Evolutionary conservation across 495 filamentous ascomycete genomes (phyloP), one percentile per base, ranked within the genome.

Genomic region (Penicillium simplicissimum): DNA sequence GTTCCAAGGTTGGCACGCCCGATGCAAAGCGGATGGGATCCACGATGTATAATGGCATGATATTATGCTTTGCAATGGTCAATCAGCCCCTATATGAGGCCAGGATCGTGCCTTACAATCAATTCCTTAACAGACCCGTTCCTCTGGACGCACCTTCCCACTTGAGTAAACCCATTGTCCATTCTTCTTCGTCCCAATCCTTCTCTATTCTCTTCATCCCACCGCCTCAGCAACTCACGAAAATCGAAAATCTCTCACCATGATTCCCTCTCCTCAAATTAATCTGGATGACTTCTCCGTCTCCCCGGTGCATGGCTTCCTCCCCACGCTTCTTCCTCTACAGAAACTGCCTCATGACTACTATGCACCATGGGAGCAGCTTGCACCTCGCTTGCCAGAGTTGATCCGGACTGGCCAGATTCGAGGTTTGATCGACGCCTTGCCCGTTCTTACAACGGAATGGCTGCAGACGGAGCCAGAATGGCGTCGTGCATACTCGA

Each of bases 401-500:
- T 81, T 95, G 66, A 88, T 97, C 55, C 79, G 90, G 59, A 88
- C 82, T 70, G 89, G 85, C 69, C 83, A 89, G 56, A 79, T 98
- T 64, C 83, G 91, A 43, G 81, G 84, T 47, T 83, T 90, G 53
- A 82, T 97, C 28, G 87, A 96, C 53, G 75, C 78, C 17, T 83
- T 98, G 40, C 92, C 94, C 4, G 75, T 96, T 42, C 85, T 97
- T 57, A 87, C 86, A 52, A 93, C 91, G 43, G 78, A 85, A 58
- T 81, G 83, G 71, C 82, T 98, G 65, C 81, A 85, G 71, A 81
- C 85, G 52, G 90, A 92, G 72, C 82, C 88, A 60, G 91, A 98
- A 84, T 96, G 93, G 93, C 85, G 91, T 67, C 85, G 94, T 70
- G 94, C 93, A 58, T 97, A 96, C 75, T 83, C 86, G 58, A 76